phyloP scores from a whole-genome alignment of 345 rosid genomes.

The Melastoma malabathricum region DNA sequence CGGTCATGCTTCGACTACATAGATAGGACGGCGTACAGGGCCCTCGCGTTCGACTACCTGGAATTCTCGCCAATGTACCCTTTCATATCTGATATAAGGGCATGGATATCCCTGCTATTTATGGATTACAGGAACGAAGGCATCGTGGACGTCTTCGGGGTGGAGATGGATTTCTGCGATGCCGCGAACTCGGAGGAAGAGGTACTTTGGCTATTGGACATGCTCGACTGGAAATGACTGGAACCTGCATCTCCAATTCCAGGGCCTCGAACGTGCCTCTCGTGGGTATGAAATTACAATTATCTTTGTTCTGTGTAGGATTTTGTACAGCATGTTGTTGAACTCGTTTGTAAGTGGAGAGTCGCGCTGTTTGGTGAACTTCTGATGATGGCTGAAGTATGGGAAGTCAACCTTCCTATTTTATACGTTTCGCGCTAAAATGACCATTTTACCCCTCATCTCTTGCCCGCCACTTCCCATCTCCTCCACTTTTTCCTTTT shows the following conservation, averaged over 20 bases:
- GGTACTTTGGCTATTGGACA: slow-evolving; percentile 84
- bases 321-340: too few species aligned
- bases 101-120: slow-evolving; percentile 82
- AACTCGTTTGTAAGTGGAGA: too few species aligned
- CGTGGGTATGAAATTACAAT: too few species aligned
- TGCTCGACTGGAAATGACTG: slow-evolving; percentile 87
- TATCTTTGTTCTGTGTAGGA: too few species aligned
- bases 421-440: too few species aligned
- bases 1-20: slow-evolving; percentile 59
- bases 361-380: too few species aligned
- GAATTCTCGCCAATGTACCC: slow-evolving; percentile 72
- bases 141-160: slow-evolving; percentile 54
- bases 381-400: too few species aligned
- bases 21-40: slow-evolving; percentile 49
- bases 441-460: too few species aligned
- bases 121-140: slow-evolving; percentile 51
- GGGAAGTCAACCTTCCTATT: too few species aligned
- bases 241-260: too few species aligned
- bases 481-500: too few species aligned
- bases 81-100: slow-evolving; percentile 59
- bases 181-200: slow-evolving; percentile 71
- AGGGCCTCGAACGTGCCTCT: too few species aligned
- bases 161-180: slow-evolving; percentile 78
- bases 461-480: not conserved
- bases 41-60: slow-evolving; percentile 76